Base-by-base conservation (phyloP, 306 rosid genomes). In the Canavalia ensiformis region DNA sequence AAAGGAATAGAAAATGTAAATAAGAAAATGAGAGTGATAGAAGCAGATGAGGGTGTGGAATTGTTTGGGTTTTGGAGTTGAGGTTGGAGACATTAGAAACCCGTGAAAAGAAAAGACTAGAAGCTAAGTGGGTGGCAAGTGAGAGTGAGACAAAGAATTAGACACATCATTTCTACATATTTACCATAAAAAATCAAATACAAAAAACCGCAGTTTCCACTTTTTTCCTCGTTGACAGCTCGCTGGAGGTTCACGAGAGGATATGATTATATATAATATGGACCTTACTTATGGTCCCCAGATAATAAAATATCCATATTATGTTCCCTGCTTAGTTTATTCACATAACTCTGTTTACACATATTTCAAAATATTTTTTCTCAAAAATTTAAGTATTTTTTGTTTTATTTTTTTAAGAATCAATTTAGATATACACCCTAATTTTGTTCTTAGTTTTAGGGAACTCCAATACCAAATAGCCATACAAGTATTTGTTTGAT, bases 91-190 rank as follows among this genome's bases (percentile, higher is more conserved):
- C 71, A 80, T 7, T 51, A 52, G 69, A 39, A 76, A 1, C 77
- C 66, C 81, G 81, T 85, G 86, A 82, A 18, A 68, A 8, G 78
- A 85, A 72, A 72, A 56, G 81, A 81, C 86, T 39, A 51, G 47
- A 67, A 80, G 7, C 68, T 49, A 35, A 79, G 73, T 18, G 47
- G 7, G 11, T 66, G 12, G 9, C 77, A 8, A 55, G 62, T 64
- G 75, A 45, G 49, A 55, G n/a, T 78, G 41, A 0, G 68, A 78
- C 83, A 50, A 74, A 45, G 9, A 34, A 33, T 42, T 59, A 49
- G 44, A n/a, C 30, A 31, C 76, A 46, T 12, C 62, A 35, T 41
- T n/a, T 4, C 9, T 3, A 5, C 10, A 3, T 33, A 46, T 13
- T 37, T 49, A 28, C 47, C 58, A 33, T 12, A 54, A 49, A 72